phyloP scores from a whole-genome alignment of 2,329 filamentous ascomycete species.

The Nemania diffusa region DNA sequence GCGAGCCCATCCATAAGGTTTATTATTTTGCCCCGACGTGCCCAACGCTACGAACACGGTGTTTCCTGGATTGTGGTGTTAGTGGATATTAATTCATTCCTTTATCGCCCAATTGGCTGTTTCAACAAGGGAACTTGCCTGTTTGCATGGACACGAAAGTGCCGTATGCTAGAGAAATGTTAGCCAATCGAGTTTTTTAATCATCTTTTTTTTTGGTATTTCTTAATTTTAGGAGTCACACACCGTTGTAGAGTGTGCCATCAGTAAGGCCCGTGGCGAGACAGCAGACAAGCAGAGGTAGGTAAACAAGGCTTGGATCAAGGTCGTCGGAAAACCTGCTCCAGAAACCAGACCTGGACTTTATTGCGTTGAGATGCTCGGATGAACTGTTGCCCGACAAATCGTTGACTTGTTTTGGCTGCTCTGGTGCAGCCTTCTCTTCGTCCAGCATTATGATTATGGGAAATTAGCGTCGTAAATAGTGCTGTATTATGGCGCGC shows the following conservation, averaged over 20 bases:
- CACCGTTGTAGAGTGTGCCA: constrained; percentile 46
- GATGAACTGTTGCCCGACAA: constrained; percentile 27
- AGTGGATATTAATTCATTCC: neutral
- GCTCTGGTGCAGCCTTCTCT: constrained; percentile 35
- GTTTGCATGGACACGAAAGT: constrained; percentile 57
- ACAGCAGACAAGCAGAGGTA: constrained; percentile 44
- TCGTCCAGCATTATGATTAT: constrained; percentile 40
- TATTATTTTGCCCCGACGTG: constrained; percentile 53
- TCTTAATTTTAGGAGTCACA: neutral
- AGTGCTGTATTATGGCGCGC: neutral
- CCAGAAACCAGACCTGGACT: constrained; percentile 17
- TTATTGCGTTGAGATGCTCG: constrained; percentile 21
- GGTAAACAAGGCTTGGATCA: constrained; percentile 34
- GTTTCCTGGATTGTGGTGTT: constrained; percentile 48
- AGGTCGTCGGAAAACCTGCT: constrained; percentile 39
- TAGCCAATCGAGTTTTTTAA: constrained; percentile 9
- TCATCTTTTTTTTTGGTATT: neutral
- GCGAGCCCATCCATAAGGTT: constrained; percentile 55
- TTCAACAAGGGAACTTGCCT: constrained; percentile 35
- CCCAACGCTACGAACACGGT: constrained; percentile 57
- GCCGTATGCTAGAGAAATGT: constrained; percentile 50
- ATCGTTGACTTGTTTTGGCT: constrained; percentile 2
- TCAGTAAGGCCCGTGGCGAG: constrained; percentile 46
- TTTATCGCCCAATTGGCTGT: neutral
- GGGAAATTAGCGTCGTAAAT: neutral